Evolutionary conservation across 2,329 filamentous ascomycete genomes (phyloP).

Genomic region (Berkeleyomyces basicola): DNA sequence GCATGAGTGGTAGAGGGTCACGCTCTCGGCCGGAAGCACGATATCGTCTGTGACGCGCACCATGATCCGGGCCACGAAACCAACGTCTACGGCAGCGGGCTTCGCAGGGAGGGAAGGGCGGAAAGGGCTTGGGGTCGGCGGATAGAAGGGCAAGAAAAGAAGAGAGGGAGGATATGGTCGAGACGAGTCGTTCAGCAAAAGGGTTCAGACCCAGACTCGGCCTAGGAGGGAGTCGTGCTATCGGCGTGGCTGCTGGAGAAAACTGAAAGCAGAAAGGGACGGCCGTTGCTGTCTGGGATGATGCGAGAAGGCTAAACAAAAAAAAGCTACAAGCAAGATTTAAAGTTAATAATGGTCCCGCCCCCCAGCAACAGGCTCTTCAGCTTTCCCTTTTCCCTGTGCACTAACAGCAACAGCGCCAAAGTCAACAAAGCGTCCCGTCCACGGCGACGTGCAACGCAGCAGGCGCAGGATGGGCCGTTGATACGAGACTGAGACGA

Average conservation of each 20-base stretch:
- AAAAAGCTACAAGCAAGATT: neutral
- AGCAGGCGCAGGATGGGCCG: neutral
- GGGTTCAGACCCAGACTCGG: neutral
- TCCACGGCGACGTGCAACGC: neutral
- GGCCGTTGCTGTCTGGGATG: neutral
- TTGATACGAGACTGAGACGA: neutral
- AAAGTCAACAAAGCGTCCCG: neutral
- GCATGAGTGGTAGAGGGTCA: constrained; percentile 76
- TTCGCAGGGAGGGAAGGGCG: neutral
- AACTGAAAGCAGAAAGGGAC: neutral
- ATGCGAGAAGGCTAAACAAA: neutral
- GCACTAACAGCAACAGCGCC: neutral
- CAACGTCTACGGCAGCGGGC: neutral
- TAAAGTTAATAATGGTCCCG: neutral
- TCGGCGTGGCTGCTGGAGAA: neutral
- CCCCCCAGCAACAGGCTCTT: neutral
- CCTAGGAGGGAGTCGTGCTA: neutral
- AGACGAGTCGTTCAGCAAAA: neutral
- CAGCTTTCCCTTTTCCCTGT: neutral
- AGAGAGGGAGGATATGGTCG: neutral
- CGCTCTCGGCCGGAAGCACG: constrained; percentile 61
- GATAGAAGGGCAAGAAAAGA: neutral
- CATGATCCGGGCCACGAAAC: constrained; percentile 39
- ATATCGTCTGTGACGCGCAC: constrained; percentile 66
- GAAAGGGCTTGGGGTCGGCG: neutral